Conservation (phyloP, 108 stramenopile species). For the Aurantiochytrium sp. region DNA sequence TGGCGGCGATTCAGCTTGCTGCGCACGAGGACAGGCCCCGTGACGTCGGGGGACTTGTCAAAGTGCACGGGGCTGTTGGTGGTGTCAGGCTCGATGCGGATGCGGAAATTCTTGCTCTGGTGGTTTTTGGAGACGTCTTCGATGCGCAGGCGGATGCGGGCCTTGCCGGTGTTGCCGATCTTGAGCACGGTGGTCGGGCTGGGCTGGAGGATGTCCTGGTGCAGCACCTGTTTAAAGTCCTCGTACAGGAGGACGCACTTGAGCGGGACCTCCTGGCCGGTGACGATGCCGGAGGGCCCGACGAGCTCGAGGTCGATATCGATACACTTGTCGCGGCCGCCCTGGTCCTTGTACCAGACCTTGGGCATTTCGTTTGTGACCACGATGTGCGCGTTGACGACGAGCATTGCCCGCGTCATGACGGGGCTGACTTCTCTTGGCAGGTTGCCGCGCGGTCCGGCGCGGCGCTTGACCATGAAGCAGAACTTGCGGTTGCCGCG, state of each 20-base stretch:
- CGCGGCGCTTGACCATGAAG: constrained; percentile 12
- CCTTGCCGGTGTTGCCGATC: constrained; percentile 42
- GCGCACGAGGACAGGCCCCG: constrained; percentile 68
- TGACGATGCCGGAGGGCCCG: constrained; percentile 53
- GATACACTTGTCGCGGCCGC: constrained; percentile 80
- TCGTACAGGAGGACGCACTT: constrained; percentile 51
- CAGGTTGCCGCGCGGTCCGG: constrained; percentile 9
- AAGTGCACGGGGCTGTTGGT: constrained; percentile 48
- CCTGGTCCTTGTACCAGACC: constrained; percentile 85
- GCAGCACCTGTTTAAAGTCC: constrained; percentile 53
- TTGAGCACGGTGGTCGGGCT: constrained; percentile 17
- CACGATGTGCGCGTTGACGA: constrained; percentile 4
- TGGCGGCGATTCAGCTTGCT: constrained; percentile 65
- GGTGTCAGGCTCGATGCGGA: constrained; percentile 60
- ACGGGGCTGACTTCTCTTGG: constrained; percentile 24
- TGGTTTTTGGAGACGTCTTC: constrained; percentile 85
- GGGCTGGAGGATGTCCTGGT: constrained; percentile 69
- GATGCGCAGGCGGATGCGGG: constrained; percentile 63
- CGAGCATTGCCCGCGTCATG: constrained; percentile 27
- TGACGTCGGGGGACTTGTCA: constrained; percentile 67
- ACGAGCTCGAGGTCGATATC: constrained; percentile 57
- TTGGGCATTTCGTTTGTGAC: constrained; percentile 36
- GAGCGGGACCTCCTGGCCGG: constrained; percentile 48
- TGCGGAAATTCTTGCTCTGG: constrained; percentile 69
- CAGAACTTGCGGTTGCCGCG: neutral